A percentile compares a stretch with the other conserved stretches of the same genome.
These are phyloP conservation scores for Phytophthora vignae DNA, from an alignment of 352 stramenopile genomes.

Conservation along the genomic window DNA sequence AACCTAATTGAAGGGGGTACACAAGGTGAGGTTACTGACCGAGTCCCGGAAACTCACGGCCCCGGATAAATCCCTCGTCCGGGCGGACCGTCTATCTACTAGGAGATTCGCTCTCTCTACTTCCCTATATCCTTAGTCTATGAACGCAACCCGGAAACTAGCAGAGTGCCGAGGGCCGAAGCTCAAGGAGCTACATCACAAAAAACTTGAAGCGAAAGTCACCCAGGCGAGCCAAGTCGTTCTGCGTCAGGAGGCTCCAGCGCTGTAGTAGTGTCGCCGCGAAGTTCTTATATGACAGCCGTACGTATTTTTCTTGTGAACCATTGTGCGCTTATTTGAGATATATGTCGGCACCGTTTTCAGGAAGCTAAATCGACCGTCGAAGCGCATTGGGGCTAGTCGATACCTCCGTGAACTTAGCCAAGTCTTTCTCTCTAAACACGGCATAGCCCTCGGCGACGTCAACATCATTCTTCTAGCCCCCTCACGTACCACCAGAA, in stretches of 20 bases:
- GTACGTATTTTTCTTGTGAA: constrained; percentile 5
- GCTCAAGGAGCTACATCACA: too few species aligned
- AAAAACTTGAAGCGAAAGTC: constrained; percentile 5
- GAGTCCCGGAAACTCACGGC: too few species aligned
- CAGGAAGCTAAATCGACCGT: background rate
- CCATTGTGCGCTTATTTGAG: constrained; percentile 11
- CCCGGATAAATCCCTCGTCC: too few species aligned
- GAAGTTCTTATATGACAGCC: constrained; percentile 1
- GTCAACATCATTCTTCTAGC: too few species aligned
- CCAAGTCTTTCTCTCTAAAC: constrained; percentile 10
- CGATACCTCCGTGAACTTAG: background rate
- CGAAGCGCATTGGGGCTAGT: background rate
- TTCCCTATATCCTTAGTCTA: too few species aligned
- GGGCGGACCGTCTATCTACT: too few species aligned
- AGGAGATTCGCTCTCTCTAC: too few species aligned
- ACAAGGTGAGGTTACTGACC: too few species aligned
- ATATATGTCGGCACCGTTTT: background rate
- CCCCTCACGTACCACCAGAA: too few species aligned
- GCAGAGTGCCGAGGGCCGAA: too few species aligned
- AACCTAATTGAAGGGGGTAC: too few species aligned
- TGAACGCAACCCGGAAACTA: too few species aligned
- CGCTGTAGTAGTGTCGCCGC: background rate
- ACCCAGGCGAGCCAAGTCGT: background rate
- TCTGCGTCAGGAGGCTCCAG: constrained; percentile 1
- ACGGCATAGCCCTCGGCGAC: background rate